A percentile compares a stretch with the other conserved stretches of the same genome.
Evolutionary conservation across 2,329 filamentous ascomycete species (phyloP).

Genomic region (Cladorrhinum sp.): DNA sequence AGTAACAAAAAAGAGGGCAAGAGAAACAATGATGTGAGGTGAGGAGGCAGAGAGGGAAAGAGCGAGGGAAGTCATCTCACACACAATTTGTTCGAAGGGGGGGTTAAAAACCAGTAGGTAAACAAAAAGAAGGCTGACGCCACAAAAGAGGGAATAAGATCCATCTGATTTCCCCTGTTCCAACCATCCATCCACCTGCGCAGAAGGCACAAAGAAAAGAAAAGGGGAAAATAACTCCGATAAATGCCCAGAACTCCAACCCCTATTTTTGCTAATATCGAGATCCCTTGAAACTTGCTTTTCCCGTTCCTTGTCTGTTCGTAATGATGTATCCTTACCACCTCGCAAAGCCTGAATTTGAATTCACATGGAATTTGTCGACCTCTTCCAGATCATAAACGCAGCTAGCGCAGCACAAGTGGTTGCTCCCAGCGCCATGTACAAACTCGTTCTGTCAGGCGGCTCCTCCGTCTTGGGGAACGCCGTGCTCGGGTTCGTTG

Average conservation of each 20-base stretch:
- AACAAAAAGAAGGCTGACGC: not conserved
- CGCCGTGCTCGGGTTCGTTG: conserved; percentile 81
- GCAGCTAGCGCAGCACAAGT: conserved; percentile 61
- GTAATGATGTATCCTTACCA: not conserved
- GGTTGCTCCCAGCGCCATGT: conserved; percentile 76
- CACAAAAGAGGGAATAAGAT: not conserved
- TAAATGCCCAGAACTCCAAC: not conserved
- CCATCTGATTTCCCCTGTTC: too few relatives aligned
- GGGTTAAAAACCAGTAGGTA: not conserved
- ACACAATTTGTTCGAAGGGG: not conserved
- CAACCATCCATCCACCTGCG: too few relatives aligned
- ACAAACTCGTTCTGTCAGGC: conserved; percentile 78
- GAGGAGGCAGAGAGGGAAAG: not conserved
- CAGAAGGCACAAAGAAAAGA: too few relatives aligned
- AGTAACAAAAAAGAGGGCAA: not conserved
- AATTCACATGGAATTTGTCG: conserved; percentile 36
- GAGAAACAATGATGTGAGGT: not conserved
- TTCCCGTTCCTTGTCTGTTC: not conserved
- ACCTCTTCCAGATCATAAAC: conserved; percentile 62
- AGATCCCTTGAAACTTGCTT: not conserved
- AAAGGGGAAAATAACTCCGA: conserved; percentile 3
- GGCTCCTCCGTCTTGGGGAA: conserved; percentile 91
- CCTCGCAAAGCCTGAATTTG: not conserved
- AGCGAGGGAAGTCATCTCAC: not conserved
- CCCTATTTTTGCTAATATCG: not conserved